Conservation (phyloP, 768 basidiomycete genomes). For the Kwoniella shandongensis region DNA sequence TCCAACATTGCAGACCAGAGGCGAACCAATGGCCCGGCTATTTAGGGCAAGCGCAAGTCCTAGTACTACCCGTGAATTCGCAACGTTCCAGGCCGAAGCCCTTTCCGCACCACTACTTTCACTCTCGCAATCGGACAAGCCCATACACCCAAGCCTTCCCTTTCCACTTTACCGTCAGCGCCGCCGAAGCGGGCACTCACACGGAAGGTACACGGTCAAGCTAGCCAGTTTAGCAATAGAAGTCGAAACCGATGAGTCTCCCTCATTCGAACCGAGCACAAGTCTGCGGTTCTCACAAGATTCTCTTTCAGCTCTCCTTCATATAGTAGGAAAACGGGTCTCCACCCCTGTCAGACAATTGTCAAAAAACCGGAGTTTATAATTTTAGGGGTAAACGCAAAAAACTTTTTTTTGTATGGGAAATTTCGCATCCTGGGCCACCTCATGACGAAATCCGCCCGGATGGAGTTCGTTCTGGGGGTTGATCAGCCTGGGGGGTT, state of each 20-base stretch:
- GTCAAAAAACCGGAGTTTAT: conserved; percentile 15
- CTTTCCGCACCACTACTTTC: too few species aligned
- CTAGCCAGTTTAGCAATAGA: conserved; percentile 9
- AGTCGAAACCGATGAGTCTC: not conserved
- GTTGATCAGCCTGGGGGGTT: too few species aligned
- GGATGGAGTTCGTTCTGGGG: conserved; percentile 11
- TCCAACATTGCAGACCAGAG: conserved; percentile 26
- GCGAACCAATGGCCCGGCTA: conserved; percentile 10
- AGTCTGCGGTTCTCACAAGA: not conserved
- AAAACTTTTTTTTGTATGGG: conserved; percentile 14
- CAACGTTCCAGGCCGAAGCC: too few species aligned
- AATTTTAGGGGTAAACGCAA: conserved; percentile 24
- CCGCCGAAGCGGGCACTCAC: conserved; percentile 9
- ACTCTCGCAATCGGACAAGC: not conserved
- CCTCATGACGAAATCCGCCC: conserved; percentile 2
- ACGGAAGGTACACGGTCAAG: conserved; percentile 2
- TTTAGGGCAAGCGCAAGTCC: not conserved
- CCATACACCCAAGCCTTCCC: not conserved
- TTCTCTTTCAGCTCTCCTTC: not conserved
- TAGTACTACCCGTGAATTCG: too few species aligned
- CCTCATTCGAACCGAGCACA: not conserved
- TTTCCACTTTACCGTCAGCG: conserved; percentile 6
- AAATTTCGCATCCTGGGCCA: conserved; percentile 17
- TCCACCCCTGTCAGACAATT: conserved; percentile 9
- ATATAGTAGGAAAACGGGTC: conserved; percentile 17